Evolutionary conservation across 2,329 filamentous ascomycete species (phyloP).

Genomic region (Pyrenochaeta sp.): DNA sequence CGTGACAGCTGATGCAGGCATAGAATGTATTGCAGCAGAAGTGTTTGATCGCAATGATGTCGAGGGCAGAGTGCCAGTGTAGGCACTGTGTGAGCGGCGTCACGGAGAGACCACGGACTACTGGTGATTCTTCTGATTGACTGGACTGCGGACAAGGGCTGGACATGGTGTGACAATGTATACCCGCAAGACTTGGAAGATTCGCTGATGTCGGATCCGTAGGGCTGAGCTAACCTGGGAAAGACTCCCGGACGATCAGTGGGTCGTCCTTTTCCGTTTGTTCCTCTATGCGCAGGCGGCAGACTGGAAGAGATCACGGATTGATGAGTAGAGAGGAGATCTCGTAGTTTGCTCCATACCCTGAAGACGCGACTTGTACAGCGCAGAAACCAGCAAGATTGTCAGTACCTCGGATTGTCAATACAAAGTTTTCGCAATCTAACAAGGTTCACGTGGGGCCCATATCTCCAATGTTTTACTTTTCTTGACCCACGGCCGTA

Average conservation of each 20-base stretch:
- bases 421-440: conserved; percentile 7
- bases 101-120: conserved; percentile 37
- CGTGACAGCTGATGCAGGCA: conserved; percentile 47
- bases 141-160: neutral
- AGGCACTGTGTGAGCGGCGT: conserved; percentile 43
- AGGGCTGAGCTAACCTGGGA: conserved; percentile 28
- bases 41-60: conserved; percentile 50
- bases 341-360: neutral
- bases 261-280: conserved; percentile 5
- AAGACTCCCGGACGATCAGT: conserved; percentile 16
- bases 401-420: neutral
- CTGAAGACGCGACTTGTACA: too few relatives aligned
- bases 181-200: neutral
- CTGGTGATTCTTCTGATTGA: conserved; percentile 2
- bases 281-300: neutral
- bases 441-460: conserved; percentile 23
- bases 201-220: conserved; percentile 8
- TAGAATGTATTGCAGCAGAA: conserved; percentile 49
- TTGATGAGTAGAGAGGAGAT: neutral
- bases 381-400: too few relatives aligned
- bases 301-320: neutral
- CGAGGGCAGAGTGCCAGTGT: conserved; percentile 44
- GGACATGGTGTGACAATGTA: conserved; percentile 12
- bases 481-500: conserved; percentile 31
- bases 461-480: conserved; percentile 35